Evolutionary conservation across 2,329 filamentous ascomycete species (phyloP).

Genomic region (Ophiosphaerella herpotricha): DNA sequence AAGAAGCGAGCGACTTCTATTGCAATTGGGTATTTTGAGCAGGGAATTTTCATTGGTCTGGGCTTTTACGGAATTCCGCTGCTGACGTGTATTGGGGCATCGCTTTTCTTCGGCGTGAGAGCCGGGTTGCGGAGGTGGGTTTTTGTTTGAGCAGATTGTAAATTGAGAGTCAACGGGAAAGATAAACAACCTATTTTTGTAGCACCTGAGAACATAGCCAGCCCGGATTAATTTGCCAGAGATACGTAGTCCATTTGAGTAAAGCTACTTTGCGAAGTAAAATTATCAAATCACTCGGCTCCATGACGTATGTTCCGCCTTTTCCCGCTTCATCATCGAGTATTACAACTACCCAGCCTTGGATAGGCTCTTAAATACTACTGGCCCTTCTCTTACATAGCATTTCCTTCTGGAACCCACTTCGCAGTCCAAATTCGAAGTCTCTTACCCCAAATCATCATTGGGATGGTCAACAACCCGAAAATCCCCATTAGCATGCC

Average conservation of each 20-base stretch:
- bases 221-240: too few relatives aligned
- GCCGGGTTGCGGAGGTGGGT: slow-evolving; percentile 28
- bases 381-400: slow-evolving; percentile 5
- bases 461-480: slow-evolving; percentile 42
- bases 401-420: slow-evolving; percentile 29
- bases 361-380: too few relatives aligned
- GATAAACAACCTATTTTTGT: too few relatives aligned
- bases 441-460: slow-evolving; percentile 49
- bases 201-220: too few relatives aligned
- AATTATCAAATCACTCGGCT: too few relatives aligned
- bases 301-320: too few relatives aligned
- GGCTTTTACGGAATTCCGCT: slow-evolving; percentile 40
- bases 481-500: slow-evolving; percentile 59
- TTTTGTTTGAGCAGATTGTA: slow-evolving; percentile 7
- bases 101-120: slow-evolving; percentile 30
- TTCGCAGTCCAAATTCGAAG: slow-evolving; percentile 48
- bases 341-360: too few relatives aligned
- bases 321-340: too few relatives aligned
- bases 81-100: slow-evolving; percentile 32
- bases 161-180: too few relatives aligned
- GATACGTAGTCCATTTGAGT: too few relatives aligned
- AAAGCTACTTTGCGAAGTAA: too few relatives aligned
- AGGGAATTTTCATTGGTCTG: slow-evolving; percentile 42
- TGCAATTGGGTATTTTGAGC: slow-evolving; percentile 37
- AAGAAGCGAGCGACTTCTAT: slow-evolving; percentile 42